Percentiles rank a stretch among this genome's conserved stretches.
Evolutionary conservation across 2,329 filamentous ascomycete genomes (phyloP).

Genomic region (Trichoderma simmonsii): DNA sequence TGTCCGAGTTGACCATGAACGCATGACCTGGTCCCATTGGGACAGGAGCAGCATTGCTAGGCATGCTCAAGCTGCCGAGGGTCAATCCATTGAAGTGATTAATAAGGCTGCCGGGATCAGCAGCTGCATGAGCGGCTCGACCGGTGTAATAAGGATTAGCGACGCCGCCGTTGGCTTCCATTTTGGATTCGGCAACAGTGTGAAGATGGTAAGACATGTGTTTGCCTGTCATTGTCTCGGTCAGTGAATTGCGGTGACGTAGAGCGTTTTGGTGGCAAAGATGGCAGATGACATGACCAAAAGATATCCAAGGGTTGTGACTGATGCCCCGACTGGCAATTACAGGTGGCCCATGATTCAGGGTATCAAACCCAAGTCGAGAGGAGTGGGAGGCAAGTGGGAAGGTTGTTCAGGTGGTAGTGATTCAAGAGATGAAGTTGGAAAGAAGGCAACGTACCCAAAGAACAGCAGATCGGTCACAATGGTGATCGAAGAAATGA

Average conservation of each 20-base stretch:
- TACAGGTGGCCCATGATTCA: background rate
- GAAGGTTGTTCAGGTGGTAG: too few relatives aligned
- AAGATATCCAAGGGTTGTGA: too few relatives aligned
- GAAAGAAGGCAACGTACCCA: conserved; percentile 26
- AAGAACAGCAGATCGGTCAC: conserved; percentile 34
- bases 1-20: conserved; percentile 40
- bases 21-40: conserved; percentile 35
- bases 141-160: conserved; percentile 32
- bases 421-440: background rate
- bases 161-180: conserved; percentile 36
- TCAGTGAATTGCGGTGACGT: background rate
- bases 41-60: conserved; percentile 28
- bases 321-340: too few relatives aligned
- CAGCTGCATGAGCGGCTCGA: conserved; percentile 30
- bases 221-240: conserved; percentile 19
- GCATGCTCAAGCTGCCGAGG: conserved; percentile 36
- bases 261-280: background rate
- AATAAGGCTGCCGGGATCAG: conserved; percentile 32
- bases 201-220: conserved; percentile 37
- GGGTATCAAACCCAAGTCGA: background rate
- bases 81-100: conserved; percentile 39
- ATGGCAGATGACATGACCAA: background rate
- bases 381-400: background rate
- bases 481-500: conserved; percentile 29
- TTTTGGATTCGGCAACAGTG: conserved; percentile 28